A percentile compares a stretch with the other conserved stretches of the same genome.
Evolutionary conservation across 306 rosid genomes (phyloP).

Genomic region (Vigna mungo): DNA sequence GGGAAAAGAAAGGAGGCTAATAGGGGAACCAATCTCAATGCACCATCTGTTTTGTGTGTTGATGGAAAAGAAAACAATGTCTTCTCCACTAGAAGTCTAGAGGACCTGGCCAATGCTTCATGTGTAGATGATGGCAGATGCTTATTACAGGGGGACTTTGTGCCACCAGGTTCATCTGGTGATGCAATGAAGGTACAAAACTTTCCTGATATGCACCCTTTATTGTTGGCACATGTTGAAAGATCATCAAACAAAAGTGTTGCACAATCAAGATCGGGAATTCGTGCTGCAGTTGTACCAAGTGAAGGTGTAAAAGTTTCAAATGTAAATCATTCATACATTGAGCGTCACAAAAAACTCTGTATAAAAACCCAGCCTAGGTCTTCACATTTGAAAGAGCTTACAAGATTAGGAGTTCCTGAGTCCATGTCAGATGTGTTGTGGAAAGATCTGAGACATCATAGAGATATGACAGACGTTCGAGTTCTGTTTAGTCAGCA

Average conservation of each 20-base stretch:
- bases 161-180: conserved; percentile 35
- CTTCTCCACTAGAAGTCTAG: conserved; percentile 29
- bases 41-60: conserved; percentile 32
- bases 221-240: conserved; percentile 48
- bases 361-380: conserved; percentile 53
- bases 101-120: conserved; percentile 41
- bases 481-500: conserved; percentile 88
- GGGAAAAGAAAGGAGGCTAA: conserved; percentile 66
- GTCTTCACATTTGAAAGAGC: conserved; percentile 60
- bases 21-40: conserved; percentile 42
- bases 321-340: conserved; percentile 34
- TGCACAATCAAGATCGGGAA: conserved; percentile 43
- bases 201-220: conserved; percentile 33
- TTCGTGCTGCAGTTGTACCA: conserved; percentile 34
- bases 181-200: conserved; percentile 34
- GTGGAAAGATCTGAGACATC: conserved; percentile 65
- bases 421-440: conserved; percentile 39
- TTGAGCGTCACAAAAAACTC: conserved; percentile 46
- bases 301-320: conserved; percentile 40
- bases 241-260: conserved; percentile 37
- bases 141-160: conserved; percentile 33
- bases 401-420: conserved; percentile 57
- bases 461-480: conserved; percentile 74
- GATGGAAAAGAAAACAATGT: conserved; percentile 52
- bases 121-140: conserved; percentile 32